Conservation (phyloP, 2,329 filamentous ascomycete species). For the Cephalotrichum gorgonifer region DNA sequence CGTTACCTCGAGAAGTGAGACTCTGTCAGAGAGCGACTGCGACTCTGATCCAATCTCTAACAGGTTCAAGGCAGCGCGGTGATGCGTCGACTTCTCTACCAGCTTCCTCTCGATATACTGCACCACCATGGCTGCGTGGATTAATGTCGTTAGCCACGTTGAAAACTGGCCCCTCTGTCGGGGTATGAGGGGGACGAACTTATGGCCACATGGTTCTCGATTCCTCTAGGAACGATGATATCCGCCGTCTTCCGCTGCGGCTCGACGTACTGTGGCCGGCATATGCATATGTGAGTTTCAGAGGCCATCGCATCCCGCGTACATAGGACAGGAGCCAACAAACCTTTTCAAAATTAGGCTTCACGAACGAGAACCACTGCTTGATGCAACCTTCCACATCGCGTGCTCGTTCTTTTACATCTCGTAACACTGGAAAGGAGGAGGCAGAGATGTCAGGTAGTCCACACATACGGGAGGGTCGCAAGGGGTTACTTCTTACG, state of each 20-base stretch:
- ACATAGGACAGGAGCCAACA: no score
- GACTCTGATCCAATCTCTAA: slow-evolving; percentile 64
- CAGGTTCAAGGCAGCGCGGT: slow-evolving; percentile 67
- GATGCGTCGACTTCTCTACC: slow-evolving; percentile 72
- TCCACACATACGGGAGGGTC: neutral
- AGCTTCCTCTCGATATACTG: slow-evolving; percentile 87
- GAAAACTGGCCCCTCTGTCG: neutral
- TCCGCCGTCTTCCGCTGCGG: slow-evolving; percentile 85
- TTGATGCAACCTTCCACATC: slow-evolving; percentile 95
- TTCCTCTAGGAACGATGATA: slow-evolving; percentile 87
- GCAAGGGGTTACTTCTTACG: slow-evolving; percentile 45
- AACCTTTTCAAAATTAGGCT: slow-evolving; percentile 85
- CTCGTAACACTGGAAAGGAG: slow-evolving; percentile 57
- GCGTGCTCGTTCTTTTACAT: slow-evolving; percentile 79
- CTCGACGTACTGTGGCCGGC: slow-evolving; percentile 60
- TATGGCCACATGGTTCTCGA: slow-evolving; percentile 91
- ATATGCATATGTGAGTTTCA: neutral
- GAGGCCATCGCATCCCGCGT: no score
- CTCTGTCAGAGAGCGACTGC: slow-evolving; percentile 62
- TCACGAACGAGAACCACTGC: slow-evolving; percentile 94
- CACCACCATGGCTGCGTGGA: slow-evolving; percentile 66
- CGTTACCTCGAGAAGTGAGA: slow-evolving; percentile 64
- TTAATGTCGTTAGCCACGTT: slow-evolving; percentile 5
- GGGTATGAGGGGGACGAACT: slow-evolving; percentile 29
- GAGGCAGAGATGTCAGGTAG: neutral